Percentiles rank a stretch among this genome's conserved stretches.
phyloP scores from a whole-genome alignment of 331 rosid species.

The Pyrus hybrid region DNA sequence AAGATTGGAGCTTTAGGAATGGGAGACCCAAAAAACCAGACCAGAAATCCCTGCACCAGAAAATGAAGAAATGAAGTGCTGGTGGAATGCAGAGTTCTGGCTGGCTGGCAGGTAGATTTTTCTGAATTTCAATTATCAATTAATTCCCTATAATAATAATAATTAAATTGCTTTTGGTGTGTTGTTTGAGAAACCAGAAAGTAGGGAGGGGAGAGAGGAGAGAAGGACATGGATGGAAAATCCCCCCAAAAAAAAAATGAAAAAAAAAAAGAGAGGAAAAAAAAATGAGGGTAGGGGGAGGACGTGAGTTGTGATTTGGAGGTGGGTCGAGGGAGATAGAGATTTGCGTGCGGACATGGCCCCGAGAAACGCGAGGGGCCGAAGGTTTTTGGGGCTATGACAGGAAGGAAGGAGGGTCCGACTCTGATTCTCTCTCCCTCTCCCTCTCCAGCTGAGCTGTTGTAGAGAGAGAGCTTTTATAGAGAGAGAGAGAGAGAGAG shows the following conservation, averaged over 20 bases:
- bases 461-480: neutral
- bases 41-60: constrained; percentile 29
- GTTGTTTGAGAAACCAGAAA: constrained; percentile 3
- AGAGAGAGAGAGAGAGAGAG: too few relatives aligned
- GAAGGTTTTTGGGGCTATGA: constrained; percentile 12
- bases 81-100: constrained; percentile 18
- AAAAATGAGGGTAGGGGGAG: constrained; percentile 11
- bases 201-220: constrained; percentile 19
- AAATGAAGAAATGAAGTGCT: neutral
- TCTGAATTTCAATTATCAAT: constrained; percentile 5
- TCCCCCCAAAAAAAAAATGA: constrained; percentile 1
- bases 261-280: neutral
- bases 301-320: constrained; percentile 29
- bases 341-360: constrained; percentile 16
- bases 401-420: constrained; percentile 8
- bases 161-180: neutral
- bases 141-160: neutral
- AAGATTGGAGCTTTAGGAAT: neutral
- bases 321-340: constrained; percentile 18
- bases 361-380: constrained; percentile 40
- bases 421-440: neutral
- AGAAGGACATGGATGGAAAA: constrained; percentile 42
- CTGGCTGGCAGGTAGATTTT: constrained; percentile 7
- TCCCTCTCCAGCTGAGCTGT: neutral
- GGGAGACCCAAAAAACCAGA: constrained; percentile 15